phyloP scores from a whole-genome alignment of 2,329 filamentous ascomycete genomes.

The Ophiostoma himal-ulmi region DNA sequence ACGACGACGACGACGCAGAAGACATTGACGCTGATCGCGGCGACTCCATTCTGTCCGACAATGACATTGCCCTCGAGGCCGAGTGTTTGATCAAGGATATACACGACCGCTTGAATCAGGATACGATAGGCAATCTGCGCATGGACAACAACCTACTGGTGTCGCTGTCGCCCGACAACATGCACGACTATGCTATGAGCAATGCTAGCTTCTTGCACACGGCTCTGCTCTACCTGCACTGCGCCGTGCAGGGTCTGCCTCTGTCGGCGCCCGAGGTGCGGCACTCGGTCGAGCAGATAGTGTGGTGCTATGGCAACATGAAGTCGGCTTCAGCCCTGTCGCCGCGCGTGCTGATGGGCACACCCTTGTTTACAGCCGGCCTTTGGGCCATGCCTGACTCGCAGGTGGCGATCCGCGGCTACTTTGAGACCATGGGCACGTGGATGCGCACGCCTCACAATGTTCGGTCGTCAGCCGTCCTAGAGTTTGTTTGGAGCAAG shows the following conservation, averaged over 20 bases:
- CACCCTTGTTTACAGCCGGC: conserved; percentile 21
- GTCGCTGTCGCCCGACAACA: conserved; percentile 16
- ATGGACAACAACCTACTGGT: conserved; percentile 7
- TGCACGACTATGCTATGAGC: conserved; percentile 24
- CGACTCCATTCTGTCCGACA: conserved; percentile 13
- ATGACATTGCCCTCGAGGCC: conserved; percentile 21
- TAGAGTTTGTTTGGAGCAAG: conserved; percentile 21
- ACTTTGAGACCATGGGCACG: conserved; percentile 18
- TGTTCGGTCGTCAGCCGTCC: conserved; percentile 13
- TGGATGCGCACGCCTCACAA: conserved; percentile 22
- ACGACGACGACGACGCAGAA: background rate
- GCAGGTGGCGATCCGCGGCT: conserved; percentile 10
- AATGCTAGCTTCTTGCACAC: conserved; percentile 23
- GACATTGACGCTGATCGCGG: background rate
- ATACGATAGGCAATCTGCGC: conserved; percentile 16
- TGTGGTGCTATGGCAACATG: conserved; percentile 22
- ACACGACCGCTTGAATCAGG: conserved; percentile 16
- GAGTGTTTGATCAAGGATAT: conserved; percentile 15
- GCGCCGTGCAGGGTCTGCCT: conserved; percentile 17
- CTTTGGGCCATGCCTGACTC: conserved; percentile 16
- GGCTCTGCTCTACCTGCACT: conserved; percentile 21
- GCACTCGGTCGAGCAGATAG: conserved; percentile 21
- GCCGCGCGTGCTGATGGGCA: conserved; percentile 22
- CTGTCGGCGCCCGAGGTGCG: conserved; percentile 18
- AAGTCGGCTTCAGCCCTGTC: conserved; percentile 19